Evolutionary conservation across 805 yeast genomes (phyloP), one percentile per base, ranked within the genome.

Genomic region (Wickerhamiella vanderwaltii): DNA sequence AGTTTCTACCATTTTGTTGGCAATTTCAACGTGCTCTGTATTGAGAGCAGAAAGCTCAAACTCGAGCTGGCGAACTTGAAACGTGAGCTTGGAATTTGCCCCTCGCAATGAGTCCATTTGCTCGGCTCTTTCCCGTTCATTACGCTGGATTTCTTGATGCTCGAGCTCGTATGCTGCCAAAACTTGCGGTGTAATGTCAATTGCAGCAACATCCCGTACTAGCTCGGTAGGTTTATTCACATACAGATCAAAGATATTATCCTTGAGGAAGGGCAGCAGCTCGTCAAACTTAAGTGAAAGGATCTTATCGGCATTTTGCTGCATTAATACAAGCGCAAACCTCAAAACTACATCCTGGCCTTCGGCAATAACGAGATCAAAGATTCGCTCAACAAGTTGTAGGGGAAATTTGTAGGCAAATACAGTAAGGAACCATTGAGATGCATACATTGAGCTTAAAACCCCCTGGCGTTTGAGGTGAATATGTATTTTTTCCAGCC

Each of bases 351-450:
- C 76, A 62, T 87, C 97, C 33, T 79, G 65, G 29, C 98, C 98
- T 63, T 91, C 95, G 6, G 93, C 79, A 40, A 91, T 75, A 6
- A 91, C 76, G 46, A 84, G 72, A 62, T 91, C 98, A 59, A 73
- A 84, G 30, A 91, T 83, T 47, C 96, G 69, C 48, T 85, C 63
- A 18, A 91, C 96, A 56, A 88, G 79, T 43, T 77, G 82, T 39
- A 87, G 65, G 12, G 98, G 97, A 59, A 91, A 88, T 57, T 85
- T 85, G 65, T 91, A 91, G 5, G 95, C 94, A 62, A 91, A 91
- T 49, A 91, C 71, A 0, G 97, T 91, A 52, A 91, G 68, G 55
- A 91, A 88, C 98, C 98, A 91, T 61, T 91, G 97, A 1, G 94
- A 78, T 0, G 96, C 97, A 65, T 84, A 91, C 97, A 88, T 88